A percentile compares a stretch with the other conserved stretches of the same genome.
Evolutionary conservation across 768 basidiomycete genomes (phyloP).

Genomic region (Austroboletus eburneus): DNA sequence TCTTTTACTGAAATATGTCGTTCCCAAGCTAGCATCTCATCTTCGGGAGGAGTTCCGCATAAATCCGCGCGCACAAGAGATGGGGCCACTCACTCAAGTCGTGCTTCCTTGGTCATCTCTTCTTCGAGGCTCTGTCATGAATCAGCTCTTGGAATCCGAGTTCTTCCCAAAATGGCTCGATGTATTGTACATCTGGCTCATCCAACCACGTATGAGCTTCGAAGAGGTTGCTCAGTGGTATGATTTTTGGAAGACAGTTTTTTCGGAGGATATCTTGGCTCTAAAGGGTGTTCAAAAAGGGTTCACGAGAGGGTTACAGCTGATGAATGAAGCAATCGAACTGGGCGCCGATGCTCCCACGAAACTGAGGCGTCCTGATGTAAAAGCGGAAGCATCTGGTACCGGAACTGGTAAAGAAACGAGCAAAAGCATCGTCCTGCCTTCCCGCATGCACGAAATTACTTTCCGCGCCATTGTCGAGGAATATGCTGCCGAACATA

Average conservation of each 20-base stretch:
- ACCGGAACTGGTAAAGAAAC: slow-evolving; percentile 27
- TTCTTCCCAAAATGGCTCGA: slow-evolving; percentile 99
- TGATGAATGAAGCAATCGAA: slow-evolving; percentile 93
- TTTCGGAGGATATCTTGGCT: slow-evolving; percentile 66
- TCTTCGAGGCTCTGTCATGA: slow-evolving; percentile 71
- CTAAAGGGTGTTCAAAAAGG: slow-evolving; percentile 68
- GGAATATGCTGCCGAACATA: slow-evolving; percentile 79
- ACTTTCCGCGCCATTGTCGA: slow-evolving; percentile 94
- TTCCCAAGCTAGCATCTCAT: slow-evolving; percentile 83
- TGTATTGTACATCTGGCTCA: slow-evolving; percentile 86
- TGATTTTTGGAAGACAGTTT: slow-evolving; percentile 77
- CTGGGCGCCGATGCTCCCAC: slow-evolving; percentile 74
- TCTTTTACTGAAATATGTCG: slow-evolving; percentile 83
- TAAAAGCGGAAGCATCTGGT: slow-evolving; percentile 42
- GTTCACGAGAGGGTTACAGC: slow-evolving; percentile 82
- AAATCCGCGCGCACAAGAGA: slow-evolving; percentile 88
- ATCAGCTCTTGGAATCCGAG: slow-evolving; percentile 81
- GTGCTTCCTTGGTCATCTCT: slow-evolving; percentile 76
- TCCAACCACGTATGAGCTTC: slow-evolving; percentile 82
- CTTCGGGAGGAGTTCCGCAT: slow-evolving; percentile 84
- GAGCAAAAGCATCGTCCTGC: slow-evolving; percentile 33
- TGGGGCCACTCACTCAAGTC: slow-evolving; percentile 65
- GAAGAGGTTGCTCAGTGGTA: slow-evolving; percentile 96
- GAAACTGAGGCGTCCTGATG: slow-evolving; percentile 64
- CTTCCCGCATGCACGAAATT: slow-evolving; percentile 69